phyloP scores from a whole-genome alignment of 805 yeast genomes.

The Schizosaccharomyces cryophilus region DNA sequence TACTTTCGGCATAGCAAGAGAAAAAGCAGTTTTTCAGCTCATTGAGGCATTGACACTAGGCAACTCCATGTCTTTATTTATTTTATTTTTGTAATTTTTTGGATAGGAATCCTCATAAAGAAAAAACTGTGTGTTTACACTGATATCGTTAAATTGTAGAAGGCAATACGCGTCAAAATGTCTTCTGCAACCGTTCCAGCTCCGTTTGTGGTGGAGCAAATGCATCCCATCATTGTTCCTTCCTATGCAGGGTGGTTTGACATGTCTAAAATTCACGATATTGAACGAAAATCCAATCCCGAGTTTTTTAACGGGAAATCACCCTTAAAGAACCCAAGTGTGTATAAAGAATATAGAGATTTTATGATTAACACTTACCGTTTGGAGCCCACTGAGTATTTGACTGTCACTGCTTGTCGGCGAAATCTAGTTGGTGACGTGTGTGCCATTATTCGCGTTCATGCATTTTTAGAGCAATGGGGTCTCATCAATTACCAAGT shows the following conservation, averaged over 20 bases:
- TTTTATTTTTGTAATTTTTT: too few species aligned
- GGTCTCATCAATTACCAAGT: conserved; percentile 80
- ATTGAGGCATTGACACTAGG: too few species aligned
- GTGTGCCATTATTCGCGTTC: conserved; percentile 57
- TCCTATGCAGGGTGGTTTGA: conserved; percentile 82
- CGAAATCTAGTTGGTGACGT: conserved; percentile 80
- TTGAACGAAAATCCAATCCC: conserved; percentile 64
- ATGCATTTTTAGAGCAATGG: conserved; percentile 71
- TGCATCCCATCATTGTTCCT: conserved; percentile 68
- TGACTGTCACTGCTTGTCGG: conserved; percentile 69
- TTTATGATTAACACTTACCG: conserved; percentile 80
- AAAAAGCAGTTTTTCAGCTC: too few species aligned
- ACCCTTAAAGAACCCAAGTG: conserved; percentile 54
- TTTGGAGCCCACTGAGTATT: conserved; percentile 62
- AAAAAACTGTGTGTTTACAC: too few species aligned
- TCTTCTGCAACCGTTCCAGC: not conserved
- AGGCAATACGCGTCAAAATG: not conserved
- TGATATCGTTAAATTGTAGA: not conserved
- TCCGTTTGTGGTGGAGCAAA: conserved; percentile 47
- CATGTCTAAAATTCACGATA: conserved; percentile 41
- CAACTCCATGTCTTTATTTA: too few species aligned
- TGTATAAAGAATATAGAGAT: conserved; percentile 64
- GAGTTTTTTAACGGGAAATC: conserved; percentile 63
- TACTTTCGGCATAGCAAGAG: too few species aligned
- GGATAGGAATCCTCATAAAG: too few species aligned